Percentiles rank a stretch among this genome's conserved stretches.
Evolutionary conservation across 352 stramenopile genomes (phyloP).

Genomic region (Globisporangium splendens): DNA sequence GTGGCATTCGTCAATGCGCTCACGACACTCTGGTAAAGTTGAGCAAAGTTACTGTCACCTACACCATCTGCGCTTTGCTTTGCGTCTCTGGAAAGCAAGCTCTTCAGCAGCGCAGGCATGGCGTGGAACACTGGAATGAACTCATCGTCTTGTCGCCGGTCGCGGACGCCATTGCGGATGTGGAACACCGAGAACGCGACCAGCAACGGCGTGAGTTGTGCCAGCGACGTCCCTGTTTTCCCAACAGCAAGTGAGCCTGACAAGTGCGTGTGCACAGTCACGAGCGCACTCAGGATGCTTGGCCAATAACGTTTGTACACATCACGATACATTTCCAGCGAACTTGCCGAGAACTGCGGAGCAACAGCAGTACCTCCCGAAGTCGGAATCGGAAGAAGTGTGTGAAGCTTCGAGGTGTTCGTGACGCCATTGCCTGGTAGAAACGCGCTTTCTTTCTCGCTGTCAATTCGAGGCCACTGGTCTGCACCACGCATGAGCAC

Average conservation of each 20-base stretch:
- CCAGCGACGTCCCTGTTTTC: background rate
- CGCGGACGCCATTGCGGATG: constrained; percentile 35
- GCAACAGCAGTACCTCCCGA: background rate
- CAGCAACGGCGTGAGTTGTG: constrained; percentile 20
- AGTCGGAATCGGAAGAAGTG: constrained; percentile 23
- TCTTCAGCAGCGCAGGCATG: constrained; percentile 32
- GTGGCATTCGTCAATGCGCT: constrained; percentile 33
- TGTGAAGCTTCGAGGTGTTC: constrained; percentile 20
- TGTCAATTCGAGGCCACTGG: constrained; percentile 23
- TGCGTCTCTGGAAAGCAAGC: background rate
- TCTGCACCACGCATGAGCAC: constrained; percentile 43
- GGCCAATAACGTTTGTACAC: constrained; percentile 65
- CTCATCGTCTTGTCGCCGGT: constrained; percentile 33
- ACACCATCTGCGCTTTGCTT: background rate
- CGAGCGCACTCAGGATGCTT: constrained; percentile 44
- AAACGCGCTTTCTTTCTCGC: constrained; percentile 6
- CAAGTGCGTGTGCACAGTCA: constrained; percentile 27
- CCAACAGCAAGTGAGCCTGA: constrained; percentile 6
- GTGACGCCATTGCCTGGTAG: constrained; percentile 6
- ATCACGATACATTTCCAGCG: constrained; percentile 19
- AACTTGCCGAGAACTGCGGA: constrained; percentile 8
- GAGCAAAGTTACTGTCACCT: constrained; percentile 1
- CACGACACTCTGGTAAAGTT: constrained; percentile 22
- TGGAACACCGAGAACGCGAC: constrained; percentile 42
- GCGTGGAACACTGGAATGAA: constrained; percentile 33